Base-by-base conservation (phyloP, 768 basidiomycete genomes). In the Lyophyllum decastes region DNA sequence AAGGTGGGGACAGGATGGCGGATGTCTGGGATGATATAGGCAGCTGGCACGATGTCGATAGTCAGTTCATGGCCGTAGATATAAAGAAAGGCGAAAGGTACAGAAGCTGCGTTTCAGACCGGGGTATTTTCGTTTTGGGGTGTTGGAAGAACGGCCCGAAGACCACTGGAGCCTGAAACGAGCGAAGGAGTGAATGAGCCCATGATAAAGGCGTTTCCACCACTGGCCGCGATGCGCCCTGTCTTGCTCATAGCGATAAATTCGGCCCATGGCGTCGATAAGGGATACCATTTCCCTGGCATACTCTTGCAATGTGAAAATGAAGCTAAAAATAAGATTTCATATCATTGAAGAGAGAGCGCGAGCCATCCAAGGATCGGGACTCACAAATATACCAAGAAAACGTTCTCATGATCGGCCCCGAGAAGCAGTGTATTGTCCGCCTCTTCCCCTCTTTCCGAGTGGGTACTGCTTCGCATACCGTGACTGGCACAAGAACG, bases 261-360 rank as follows among this genome's bases (percentile, higher is more conserved):
- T 87, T 55, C 88, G 80, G 50, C 86, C 80, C 80, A 98, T 91
- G 8, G 92, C 88, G 68, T 95, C 92, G 0, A 92, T 82, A 11
- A 98, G 83, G 19, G 85, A 86, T 30, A 89, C 78, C 50, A 96
- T 72, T 70, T 98, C 96, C 57, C 82, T 78, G 8, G 92, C 84
- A 68, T 98, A 98, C 68, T 98, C 97, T 72, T 99, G 94, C 44
- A 98, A 70, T 0, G 94, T 96, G 73, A 98, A 99, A 61, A 97
- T 90, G 73, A 96, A 98, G 76, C 95, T 97, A 61, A 26, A 16
- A 30, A 4, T 26, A 19, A 4, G 40, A 40, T 7, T 25, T 64
- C 38, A 58, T 52, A 56, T 14, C 26, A 11, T 22, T 24, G 35
- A 11, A 45, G 25, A n/a, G 8, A 21, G 53, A 49, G 6, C 12